Conservation (phyloP, 2,329 filamentous ascomycete genomes). For the Nigrospora sphaerica region DNA sequence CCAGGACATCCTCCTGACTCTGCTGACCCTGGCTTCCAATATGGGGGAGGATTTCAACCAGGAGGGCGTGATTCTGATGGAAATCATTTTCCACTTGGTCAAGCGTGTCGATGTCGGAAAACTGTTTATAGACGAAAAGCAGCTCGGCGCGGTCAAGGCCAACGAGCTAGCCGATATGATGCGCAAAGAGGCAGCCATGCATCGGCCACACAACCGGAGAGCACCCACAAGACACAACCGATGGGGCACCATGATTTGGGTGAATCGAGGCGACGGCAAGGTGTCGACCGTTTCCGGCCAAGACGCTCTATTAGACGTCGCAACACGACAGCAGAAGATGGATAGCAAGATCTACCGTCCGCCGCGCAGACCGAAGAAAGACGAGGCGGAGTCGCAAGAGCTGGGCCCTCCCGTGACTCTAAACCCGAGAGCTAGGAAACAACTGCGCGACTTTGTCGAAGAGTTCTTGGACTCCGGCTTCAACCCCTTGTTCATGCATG, state of each 20-base stretch:
- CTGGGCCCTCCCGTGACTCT: conserved; percentile 69
- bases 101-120: conserved; percentile 82
- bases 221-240: conserved; percentile 84
- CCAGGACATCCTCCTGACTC: conserved; percentile 81
- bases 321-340: conserved; percentile 76
- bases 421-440: conserved; percentile 64
- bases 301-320: conserved; percentile 67
- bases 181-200: conserved; percentile 77
- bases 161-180: conserved; percentile 70
- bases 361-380: conserved; percentile 56
- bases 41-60: conserved; percentile 89
- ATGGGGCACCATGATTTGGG: conserved; percentile 96
- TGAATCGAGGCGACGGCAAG: conserved; percentile 79
- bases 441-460: conserved; percentile 76
- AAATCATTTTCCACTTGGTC: conserved; percentile 85
- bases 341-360: conserved; percentile 91
- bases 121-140: conserved; percentile 75
- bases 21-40: conserved; percentile 83
- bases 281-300: conserved; percentile 85
- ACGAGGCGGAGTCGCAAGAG: conserved; percentile 61
- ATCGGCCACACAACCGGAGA: conserved; percentile 67
- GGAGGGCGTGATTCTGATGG: conserved; percentile 83
- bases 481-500: conserved; percentile 79
- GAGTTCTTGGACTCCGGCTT: conserved; percentile 95
- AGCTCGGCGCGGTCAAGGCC: conserved; percentile 61